Base-by-base conservation (phyloP, 495 filamentous ascomycete genomes). In the Tuber melanosporum region DNA sequence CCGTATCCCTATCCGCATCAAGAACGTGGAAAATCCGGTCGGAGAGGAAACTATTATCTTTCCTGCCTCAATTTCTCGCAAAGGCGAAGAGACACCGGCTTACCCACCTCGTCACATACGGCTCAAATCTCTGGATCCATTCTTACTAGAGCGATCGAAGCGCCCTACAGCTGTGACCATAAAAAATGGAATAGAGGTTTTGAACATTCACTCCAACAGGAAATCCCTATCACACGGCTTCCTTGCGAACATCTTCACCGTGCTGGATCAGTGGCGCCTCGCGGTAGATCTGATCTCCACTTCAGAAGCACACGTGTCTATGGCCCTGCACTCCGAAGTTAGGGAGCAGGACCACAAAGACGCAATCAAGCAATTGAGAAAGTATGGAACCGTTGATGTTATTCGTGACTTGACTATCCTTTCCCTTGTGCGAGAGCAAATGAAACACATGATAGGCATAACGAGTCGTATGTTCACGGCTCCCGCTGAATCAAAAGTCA, bases 141-240 rank as follows among this genome's bases (percentile, higher is more conserved):
- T 77, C 10, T 86, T 87, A 72, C 84, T 87, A 74, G 84, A 87
- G 73, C 84, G 86, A 32, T 90, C 89, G 36, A 92, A 91, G 82
- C 86, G 91, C 42, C 95, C 95, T 9, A 99, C 95, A 0, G 95
- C 95, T 15, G 94, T 99, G 41, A 98, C 95, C 6, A 94, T 96
- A 86, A 99, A 99, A 87, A 92, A 92, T 83, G 90, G 93, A 81
- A 97, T 98, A 81, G 88, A 93, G 22, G 93, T 99, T 70, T 92
- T 99, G 82, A 99, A 98, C 84, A 93, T 99, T 41, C 95, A 98
- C 87, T 96, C 93, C 44, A 97, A 98, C 85, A 94, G 94, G 84
- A 91, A 93, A 73, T 91, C 91, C 2, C 89, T 94, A 73, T 92
- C 94, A 0, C 95, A 98, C 82, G 94, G 93, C 10, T 99, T 99